Percentiles rank a stretch among this genome's conserved stretches.
Conservation (phyloP, 2,329 filamentous ascomycete species). For the Chaetoscypha palmicola region DNA sequence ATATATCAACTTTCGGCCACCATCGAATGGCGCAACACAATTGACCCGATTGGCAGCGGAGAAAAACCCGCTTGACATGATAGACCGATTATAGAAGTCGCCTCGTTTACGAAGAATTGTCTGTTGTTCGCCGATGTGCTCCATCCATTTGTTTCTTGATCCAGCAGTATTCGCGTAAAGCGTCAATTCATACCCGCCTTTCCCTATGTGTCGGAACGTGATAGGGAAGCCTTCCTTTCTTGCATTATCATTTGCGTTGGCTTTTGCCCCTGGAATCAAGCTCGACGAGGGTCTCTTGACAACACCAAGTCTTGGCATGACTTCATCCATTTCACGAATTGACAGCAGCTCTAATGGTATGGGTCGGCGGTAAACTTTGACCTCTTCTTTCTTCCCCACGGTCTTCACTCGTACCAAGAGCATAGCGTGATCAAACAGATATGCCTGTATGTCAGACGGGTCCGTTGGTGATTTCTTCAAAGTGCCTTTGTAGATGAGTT, state of each 20-base stretch:
- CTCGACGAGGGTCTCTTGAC: constrained; percentile 85
- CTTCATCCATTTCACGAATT: constrained; percentile 95
- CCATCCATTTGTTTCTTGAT: constrained; percentile 91
- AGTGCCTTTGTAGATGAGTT: constrained; percentile 87
- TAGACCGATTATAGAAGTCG: constrained; percentile 76
- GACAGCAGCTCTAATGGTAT: constrained; percentile 90
- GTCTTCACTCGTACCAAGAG: constrained; percentile 86
- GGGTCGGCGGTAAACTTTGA: constrained; percentile 88
- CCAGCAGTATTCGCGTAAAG: constrained; percentile 81
- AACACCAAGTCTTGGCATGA: constrained; percentile 73
- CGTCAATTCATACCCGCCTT: constrained; percentile 88
- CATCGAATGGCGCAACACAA: constrained; percentile 89
- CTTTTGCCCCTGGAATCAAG: constrained; percentile 58
- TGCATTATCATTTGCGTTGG: constrained; percentile 44
- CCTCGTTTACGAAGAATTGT: constrained; percentile 79
- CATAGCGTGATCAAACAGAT: constrained; percentile 93
- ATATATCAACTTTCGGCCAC: constrained; percentile 87
- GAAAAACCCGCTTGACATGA: constrained; percentile 55
- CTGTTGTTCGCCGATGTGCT: constrained; percentile 88
- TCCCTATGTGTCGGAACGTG: constrained; percentile 92
- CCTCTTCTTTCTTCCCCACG: constrained; percentile 87
- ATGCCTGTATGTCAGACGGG: constrained; percentile 83
- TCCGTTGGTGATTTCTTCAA: constrained; percentile 91
- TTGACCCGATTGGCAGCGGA: constrained; percentile 74
- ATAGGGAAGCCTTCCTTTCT: constrained; percentile 82